phyloP scores from a whole-genome alignment of 768 basidiomycete species.

The Sporobolomyces phaffii region DNA sequence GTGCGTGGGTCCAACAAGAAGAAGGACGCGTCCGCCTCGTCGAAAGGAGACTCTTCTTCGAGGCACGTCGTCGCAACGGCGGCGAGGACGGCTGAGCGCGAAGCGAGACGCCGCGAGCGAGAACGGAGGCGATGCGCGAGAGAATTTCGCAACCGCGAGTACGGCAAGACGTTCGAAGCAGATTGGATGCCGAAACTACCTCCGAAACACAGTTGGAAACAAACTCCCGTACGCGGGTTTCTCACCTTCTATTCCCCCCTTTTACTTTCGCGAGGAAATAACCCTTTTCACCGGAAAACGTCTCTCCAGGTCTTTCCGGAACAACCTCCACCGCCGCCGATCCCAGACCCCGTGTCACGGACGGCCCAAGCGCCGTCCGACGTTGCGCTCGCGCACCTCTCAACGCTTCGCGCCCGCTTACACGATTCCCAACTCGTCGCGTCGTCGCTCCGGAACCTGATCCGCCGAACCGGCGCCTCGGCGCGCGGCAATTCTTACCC shows the following conservation, averaged over 20 bases:
- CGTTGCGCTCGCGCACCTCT: conserved; percentile 30
- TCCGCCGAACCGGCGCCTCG: conserved; percentile 17
- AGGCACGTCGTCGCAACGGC: no score
- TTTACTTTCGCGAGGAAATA: neutral
- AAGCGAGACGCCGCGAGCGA: neutral
- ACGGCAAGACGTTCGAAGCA: conserved; percentile 14
- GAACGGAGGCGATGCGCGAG: neutral
- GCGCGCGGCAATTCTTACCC: neutral
- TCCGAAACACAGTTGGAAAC: conserved; percentile 33
- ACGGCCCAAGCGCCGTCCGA: conserved; percentile 25
- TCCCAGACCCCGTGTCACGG: conserved; percentile 20
- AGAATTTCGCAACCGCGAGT: conserved; percentile 1
- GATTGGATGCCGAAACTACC: conserved; percentile 25
- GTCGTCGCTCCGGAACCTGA: conserved; percentile 28
- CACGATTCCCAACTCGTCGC: conserved; percentile 37
- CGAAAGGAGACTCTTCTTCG: no score
- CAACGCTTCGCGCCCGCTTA: conserved; percentile 30
- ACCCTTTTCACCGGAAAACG: neutral
- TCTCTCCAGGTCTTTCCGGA: conserved; percentile 27
- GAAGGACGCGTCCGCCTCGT: neutral
- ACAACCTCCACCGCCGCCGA: conserved; percentile 25
- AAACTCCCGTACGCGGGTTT: conserved; percentile 24
- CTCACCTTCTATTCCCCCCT: neutral
- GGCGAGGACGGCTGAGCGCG: no score
- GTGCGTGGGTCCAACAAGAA: neutral